Base-by-base conservation (phyloP, 1,139 yeast species). In the Yamadazyma sp. region DNA sequence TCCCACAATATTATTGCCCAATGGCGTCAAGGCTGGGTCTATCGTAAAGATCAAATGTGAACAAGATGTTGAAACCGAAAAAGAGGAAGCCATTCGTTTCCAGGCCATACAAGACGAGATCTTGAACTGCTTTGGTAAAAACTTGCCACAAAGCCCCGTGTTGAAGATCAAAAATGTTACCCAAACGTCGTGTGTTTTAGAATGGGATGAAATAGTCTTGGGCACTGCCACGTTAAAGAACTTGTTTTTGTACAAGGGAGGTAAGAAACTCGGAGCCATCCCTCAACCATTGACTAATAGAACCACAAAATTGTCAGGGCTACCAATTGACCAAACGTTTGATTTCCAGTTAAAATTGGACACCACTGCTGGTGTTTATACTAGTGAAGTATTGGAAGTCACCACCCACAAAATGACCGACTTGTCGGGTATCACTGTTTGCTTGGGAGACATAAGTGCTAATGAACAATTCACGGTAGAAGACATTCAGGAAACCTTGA, bases 391-490 rank as follows among this genome's bases (percentile, higher is more conserved):
- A 24, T 61, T 92, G 29, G 77, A 76, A 38, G 80, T 90, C 10
- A 82, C 78, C 42, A 92, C 98, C 6, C 97, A 90, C 59, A 90
- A 89, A 57, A 90, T 92, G 97, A 90, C 97, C 0, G 97, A 92
- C 60, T 72, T 94, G 52, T 77, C 89, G 1, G 99, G 99, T 43
- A 88, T 92, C 43, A 88, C 95, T 1, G 86, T 88, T 3, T 92
- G 98, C 59, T 61, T 89, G 38, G 97, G 98, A 21, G 86, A 86
- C 37, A 72, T 92, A 40, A 80, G 78, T 37, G 70, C 80, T 13
- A 68, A 75, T 43, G 86, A 80, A 40, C 75, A 70, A 14, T 79
- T 86, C 40, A 66, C 79, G 1, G 61, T 63, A 14, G 73, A 70
- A 3, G 95, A 87, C 46, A 77, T 92, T 46, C 78, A 77, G 44